Conservation (phyloP, 2,329 filamentous ascomycete genomes). For the Aspergillus niger region DNA sequence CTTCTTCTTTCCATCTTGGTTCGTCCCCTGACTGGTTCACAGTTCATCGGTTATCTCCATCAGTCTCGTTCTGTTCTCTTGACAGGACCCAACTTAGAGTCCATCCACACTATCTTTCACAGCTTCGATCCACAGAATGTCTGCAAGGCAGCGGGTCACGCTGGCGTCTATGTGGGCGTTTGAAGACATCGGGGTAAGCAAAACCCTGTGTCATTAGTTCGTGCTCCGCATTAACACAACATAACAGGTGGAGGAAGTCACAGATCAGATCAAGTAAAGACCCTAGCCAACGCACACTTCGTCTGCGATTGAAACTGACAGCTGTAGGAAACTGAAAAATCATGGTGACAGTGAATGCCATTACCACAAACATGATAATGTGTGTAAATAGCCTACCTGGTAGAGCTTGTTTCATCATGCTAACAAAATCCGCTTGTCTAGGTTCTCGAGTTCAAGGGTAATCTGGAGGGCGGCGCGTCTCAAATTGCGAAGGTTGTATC, state of each 20-base stretch:
- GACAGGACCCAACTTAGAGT: neutral
- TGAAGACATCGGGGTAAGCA: slow-evolving; percentile 33
- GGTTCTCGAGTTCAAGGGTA: slow-evolving; percentile 31
- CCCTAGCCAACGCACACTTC: neutral
- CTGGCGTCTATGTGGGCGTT: slow-evolving; percentile 38
- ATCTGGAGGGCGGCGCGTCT: slow-evolving; percentile 13
- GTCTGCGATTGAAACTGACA: slow-evolving; percentile 3
- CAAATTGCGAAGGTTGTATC: slow-evolving; percentile 21
- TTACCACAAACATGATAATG: slow-evolving; percentile 27
- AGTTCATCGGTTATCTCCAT: neutral
- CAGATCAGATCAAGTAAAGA: slow-evolving; percentile 25
- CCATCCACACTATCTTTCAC: neutral
- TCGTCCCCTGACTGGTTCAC: neutral
- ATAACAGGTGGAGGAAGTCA: slow-evolving; percentile 29
- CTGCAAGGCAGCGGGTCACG: slow-evolving; percentile 24
- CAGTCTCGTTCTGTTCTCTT: neutral
- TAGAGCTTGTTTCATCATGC: neutral
- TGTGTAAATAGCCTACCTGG: slow-evolving; percentile 14
- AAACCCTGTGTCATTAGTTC: neutral
- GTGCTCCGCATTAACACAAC: slow-evolving; percentile 8
- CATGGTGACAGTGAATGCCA: slow-evolving; percentile 21
- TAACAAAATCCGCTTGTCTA: slow-evolving; percentile 12
- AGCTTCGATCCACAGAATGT: slow-evolving; percentile 13
- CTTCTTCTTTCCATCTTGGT: neutral
- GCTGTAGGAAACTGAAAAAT: slow-evolving; percentile 13